Conservation (phyloP, 192 early-diverging fungal genomes). For the Coemansia sp. region DNA sequence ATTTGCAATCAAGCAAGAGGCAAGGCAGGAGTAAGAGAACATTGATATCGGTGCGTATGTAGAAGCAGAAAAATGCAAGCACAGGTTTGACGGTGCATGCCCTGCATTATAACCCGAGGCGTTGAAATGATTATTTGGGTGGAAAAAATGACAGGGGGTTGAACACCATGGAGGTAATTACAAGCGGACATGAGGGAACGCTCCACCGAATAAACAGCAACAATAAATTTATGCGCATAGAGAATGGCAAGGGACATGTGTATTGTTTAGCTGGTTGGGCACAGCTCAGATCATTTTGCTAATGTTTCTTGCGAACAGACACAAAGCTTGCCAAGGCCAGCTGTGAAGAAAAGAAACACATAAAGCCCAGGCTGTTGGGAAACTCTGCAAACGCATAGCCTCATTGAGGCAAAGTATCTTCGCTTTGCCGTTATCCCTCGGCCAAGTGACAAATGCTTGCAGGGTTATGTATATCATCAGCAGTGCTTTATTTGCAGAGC, state of each 20-base stretch:
- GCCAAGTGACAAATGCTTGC: not conserved
- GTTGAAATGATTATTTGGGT: conserved; percentile 3
- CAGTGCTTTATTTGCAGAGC: conserved; percentile 28
- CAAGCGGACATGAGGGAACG: not conserved
- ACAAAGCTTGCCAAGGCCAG: not conserved
- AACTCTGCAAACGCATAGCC: not conserved
- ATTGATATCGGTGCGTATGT: not conserved
- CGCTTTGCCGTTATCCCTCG: not conserved
- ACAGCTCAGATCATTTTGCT: not conserved
- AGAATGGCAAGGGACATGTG: not conserved
- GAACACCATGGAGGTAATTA: conserved; percentile 1
- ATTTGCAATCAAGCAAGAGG: not conserved
- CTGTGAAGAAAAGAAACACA: not conserved
- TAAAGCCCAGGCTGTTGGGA: not conserved
- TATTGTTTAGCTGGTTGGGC: conserved; percentile 1
- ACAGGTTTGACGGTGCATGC: not conserved
- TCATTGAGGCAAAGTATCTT: too few species aligned
- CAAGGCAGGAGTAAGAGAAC: not conserved
- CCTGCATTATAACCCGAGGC: conserved; percentile 7
- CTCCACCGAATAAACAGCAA: conserved; percentile 18
- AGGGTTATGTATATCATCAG: conserved; percentile 13
- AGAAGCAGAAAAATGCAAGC: not conserved
- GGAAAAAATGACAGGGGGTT: not conserved
- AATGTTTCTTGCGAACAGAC: not conserved
- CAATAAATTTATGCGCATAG: conserved; percentile 31